Evolutionary conservation across 2,329 filamentous ascomycete genomes (phyloP).

Genomic region (Nothopassalora personata): DNA sequence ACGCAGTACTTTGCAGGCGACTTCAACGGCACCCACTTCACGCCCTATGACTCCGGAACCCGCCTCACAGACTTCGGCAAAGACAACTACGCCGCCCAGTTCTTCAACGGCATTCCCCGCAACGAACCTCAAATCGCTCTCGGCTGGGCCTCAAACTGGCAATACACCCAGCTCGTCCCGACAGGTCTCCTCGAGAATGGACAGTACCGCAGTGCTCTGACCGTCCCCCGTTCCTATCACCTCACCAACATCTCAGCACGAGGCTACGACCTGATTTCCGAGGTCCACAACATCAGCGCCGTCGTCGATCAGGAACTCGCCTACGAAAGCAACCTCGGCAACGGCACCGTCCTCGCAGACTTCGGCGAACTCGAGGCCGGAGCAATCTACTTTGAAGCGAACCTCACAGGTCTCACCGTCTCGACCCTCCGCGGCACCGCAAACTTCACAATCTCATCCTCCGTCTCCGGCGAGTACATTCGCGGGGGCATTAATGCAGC

Average conservation of each 20-base stretch:
- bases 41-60: conserved; percentile 37
- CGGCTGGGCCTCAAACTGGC: conserved; percentile 57
- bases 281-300: conserved; percentile 46
- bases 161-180: conserved; percentile 51
- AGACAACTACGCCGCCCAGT: conserved; percentile 55
- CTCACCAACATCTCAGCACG: conserved; percentile 48
- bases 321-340: conserved; percentile 42
- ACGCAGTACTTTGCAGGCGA: conserved; percentile 53
- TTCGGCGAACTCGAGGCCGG: conserved; percentile 48
- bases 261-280: conserved; percentile 49
- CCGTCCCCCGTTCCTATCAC: conserved; percentile 48
- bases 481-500: conserved; percentile 48
- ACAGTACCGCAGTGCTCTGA: conserved; percentile 49
- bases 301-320: conserved; percentile 45
- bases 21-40: conserved; percentile 62
- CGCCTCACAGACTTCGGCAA: conserved; percentile 31
- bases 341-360: conserved; percentile 47
- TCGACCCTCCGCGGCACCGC: conserved; percentile 35
- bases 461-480: conserved; percentile 46
- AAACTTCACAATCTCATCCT: conserved; percentile 51
- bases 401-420: conserved; percentile 43
- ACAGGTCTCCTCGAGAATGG: conserved; percentile 47
- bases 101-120: conserved; percentile 46
- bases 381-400: conserved; percentile 52
- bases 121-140: conserved; percentile 44